Conservation (phyloP, 805 yeast species). For the Candida manassasensis region DNA sequence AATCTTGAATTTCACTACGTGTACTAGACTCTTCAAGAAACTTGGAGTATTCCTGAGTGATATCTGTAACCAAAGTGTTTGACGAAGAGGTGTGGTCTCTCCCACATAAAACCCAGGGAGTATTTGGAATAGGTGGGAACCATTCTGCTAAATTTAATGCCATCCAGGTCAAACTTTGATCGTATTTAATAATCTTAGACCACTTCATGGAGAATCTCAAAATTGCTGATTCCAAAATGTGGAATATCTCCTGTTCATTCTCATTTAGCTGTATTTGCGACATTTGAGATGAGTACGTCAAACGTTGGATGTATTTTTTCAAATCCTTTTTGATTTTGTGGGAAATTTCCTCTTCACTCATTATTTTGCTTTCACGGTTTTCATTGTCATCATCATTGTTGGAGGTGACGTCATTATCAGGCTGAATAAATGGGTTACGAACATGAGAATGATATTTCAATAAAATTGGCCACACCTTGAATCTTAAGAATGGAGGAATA, state of each 20-base stretch:
- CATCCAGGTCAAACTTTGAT: constrained; percentile 80
- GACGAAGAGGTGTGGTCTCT: constrained; percentile 34
- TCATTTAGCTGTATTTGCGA: constrained; percentile 23
- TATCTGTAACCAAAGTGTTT: constrained; percentile 25
- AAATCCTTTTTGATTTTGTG: constrained; percentile 51
- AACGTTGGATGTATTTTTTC: constrained; percentile 52
- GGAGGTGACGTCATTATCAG: constrained; percentile 40
- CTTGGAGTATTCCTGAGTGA: constrained; percentile 35
- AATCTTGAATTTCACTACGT: constrained; percentile 19
- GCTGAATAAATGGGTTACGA: constrained; percentile 63
- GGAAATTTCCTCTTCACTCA: constrained; percentile 19
- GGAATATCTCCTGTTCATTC: constrained; percentile 50
- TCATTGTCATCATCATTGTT: constrained; percentile 1
- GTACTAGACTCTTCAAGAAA: constrained; percentile 18
- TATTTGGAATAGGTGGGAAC: constrained; percentile 62
- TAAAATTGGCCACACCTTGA: constrained; percentile 79
- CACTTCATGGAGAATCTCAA: constrained; percentile 65
- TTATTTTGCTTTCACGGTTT: background rate
- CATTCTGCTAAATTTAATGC: constrained; percentile 87
- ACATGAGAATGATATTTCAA: constrained; percentile 84
- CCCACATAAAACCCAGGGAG: constrained; percentile 53
- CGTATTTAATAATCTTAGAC: constrained; percentile 75
- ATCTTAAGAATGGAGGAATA: constrained; percentile 75
- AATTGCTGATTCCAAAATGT: constrained; percentile 55
- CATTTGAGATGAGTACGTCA: constrained; percentile 24